Base-by-base conservation (phyloP, 2,329 filamentous ascomycete species). In the Blastomyces emzantsi region DNA sequence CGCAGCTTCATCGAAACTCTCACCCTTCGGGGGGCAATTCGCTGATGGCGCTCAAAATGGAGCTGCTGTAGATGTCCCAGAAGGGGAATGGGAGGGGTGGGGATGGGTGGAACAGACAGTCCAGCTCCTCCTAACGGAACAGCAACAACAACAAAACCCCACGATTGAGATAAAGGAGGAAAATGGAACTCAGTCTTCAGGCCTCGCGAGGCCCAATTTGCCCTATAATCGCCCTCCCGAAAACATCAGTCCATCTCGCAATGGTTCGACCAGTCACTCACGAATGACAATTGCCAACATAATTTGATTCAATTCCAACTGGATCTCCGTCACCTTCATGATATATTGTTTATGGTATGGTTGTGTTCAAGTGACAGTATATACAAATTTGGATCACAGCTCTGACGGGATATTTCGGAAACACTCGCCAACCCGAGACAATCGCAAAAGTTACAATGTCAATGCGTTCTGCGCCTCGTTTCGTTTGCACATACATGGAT, bases 31-130 rank as follows among this genome's bases (percentile, higher is more conserved):
- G n/a, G 17, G 58, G n/a, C 58, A 69, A 67, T 57, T 64, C 63
- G 25, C 74, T 87, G 65, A 81, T 81, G 30, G 81, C 83, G 13
- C 85, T 87, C 67, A 78, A 80, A 55, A 79, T 82, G 62, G 87
- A 54, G 51, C 43, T 36, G 30, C 57, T n/a, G 56, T 30, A 66
- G 68, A 63, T 64, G 68, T 47, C 60, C 64, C 33, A 64, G 49
- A 49, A 22, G 17, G 6, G 36, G 66, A 67, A 45, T 95, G 90
- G 90, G 86, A 87, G 61, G 90, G 90, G 1, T 97, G 92, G 92
- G 84, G 85, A 28, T 83, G 84, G 66, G 79, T 96, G 17, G 88
- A 94, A 70, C 80, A 82, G 62, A 80, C 84, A 28, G 78, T 90
- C 3, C 78, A 82, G 22, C 79, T 82, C 51, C 75, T 91, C 43